Percentiles rank a stretch among this genome's conserved stretches.
These are phyloP conservation scores for Suillus discolor DNA, from an alignment of 768 basidiomycete species.

Conservation along the genomic window DNA sequence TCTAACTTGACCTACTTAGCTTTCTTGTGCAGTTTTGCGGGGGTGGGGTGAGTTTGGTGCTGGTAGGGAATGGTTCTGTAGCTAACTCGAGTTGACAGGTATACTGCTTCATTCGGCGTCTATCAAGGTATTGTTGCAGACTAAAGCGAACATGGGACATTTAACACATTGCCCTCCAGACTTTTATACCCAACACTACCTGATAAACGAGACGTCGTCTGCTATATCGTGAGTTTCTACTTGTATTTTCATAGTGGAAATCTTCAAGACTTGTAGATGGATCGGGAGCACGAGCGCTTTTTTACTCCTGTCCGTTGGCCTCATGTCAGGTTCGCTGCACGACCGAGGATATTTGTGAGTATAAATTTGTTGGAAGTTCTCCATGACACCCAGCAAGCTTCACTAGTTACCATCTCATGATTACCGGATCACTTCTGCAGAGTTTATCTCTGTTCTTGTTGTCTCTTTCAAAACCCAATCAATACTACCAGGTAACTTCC, in stretches of 20 bases:
- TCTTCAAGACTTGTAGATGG: neutral
- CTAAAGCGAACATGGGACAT: neutral
- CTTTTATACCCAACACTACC: neutral
- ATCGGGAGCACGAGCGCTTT: neutral
- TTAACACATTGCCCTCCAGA: neutral
- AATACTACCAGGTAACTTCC: conserved; percentile 35
- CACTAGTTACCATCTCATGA: conserved; percentile 13
- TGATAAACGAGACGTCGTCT: neutral
- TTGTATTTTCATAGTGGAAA: neutral
- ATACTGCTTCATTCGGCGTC: neutral
- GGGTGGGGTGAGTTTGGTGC: neutral
- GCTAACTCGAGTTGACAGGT: neutral
- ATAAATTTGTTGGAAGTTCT: neutral
- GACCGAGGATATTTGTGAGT: neutral
- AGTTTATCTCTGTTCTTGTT: conserved; percentile 39
- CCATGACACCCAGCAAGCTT: neutral
- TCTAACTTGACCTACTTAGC: neutral
- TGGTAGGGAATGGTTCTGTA: neutral
- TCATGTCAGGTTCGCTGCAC: neutral
- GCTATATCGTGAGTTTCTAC: conserved; percentile 3
- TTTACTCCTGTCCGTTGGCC: neutral
- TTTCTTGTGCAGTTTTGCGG: neutral
- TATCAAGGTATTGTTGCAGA: neutral
- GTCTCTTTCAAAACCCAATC: conserved; percentile 35
- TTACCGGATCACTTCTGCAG: conserved; percentile 28